phyloP scores from a whole-genome alignment of 73 alveolate genomes.

The Tetrahymena thermophila region DNA sequence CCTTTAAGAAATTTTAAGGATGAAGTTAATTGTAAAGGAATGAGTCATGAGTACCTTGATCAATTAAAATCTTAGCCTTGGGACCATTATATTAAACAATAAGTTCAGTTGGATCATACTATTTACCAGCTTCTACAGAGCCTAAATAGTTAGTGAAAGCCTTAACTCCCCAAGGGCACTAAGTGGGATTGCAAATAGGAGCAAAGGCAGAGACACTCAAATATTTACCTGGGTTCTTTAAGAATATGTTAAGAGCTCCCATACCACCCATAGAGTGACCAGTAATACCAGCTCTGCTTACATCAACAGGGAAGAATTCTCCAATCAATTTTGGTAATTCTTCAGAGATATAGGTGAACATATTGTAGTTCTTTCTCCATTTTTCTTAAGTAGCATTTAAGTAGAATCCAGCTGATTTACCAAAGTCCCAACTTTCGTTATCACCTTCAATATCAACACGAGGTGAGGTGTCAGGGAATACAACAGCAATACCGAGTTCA shows the following conservation, averaged over 20 bases:
- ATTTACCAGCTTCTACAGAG: constrained; percentile 49
- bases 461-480: constrained; percentile 71
- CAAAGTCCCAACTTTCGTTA: constrained; percentile 50
- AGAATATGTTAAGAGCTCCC: constrained; percentile 46
- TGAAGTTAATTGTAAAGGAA: constrained; percentile 30
- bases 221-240: constrained; percentile 48
- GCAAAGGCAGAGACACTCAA: constrained; percentile 60
- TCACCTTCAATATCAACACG: constrained; percentile 61
- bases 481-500: constrained; percentile 39
- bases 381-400: constrained; percentile 54
- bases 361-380: constrained; percentile 60
- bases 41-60: constrained; percentile 49
- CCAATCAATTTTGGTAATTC: constrained; percentile 41
- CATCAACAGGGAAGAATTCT: constrained; percentile 48
- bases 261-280: constrained; percentile 70
- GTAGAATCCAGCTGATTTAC: constrained; percentile 56
- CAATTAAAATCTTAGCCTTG: constrained; percentile 41
- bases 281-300: constrained; percentile 37
- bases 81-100: constrained; percentile 9
- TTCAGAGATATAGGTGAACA: constrained; percentile 50
- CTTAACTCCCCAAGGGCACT: constrained; percentile 56
- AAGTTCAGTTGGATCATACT: constrained; percentile 51
- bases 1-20: constrained; percentile 44
- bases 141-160: constrained; percentile 54
- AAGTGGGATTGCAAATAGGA: constrained; percentile 50